Percentiles rank a stretch among this genome's conserved stretches.
Evolutionary conservation across 2,329 filamentous ascomycete species (phyloP).

Genomic region (Xylaria sp.): DNA sequence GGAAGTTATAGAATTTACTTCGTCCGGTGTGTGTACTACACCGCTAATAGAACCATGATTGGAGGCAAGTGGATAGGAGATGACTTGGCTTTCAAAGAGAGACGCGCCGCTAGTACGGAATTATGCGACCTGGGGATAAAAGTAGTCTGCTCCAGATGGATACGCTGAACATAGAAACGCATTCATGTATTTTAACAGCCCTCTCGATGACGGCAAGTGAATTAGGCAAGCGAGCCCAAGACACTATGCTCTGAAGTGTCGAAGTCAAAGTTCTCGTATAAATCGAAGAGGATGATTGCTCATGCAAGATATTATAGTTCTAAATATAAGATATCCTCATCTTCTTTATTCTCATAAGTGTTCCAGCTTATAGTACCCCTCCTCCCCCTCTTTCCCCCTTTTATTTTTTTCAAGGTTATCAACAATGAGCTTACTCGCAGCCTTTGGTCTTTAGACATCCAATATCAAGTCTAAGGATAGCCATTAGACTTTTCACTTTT

Average conservation of each 20-base stretch:
- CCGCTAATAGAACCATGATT: slow-evolving; percentile 31
- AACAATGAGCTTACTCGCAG: neutral
- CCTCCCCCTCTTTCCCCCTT: too few relatives aligned
- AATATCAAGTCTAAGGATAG: too few relatives aligned
- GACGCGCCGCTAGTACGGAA: slow-evolving; percentile 14
- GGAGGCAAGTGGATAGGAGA: slow-evolving; percentile 31
- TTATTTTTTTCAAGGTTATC: neutral
- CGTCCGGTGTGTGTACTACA: slow-evolving; percentile 45
- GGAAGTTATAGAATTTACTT: slow-evolving; percentile 35
- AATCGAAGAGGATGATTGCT: slow-evolving; percentile 23
- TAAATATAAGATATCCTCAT: slow-evolving; percentile 12
- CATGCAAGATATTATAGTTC: slow-evolving; percentile 12
- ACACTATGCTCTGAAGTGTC: slow-evolving; percentile 5
- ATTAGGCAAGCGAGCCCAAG: slow-evolving; percentile 3
- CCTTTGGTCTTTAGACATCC: too few relatives aligned
- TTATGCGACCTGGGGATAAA: slow-evolving; percentile 17
- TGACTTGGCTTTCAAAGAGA: slow-evolving; percentile 28
- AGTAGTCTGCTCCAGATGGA: slow-evolving; percentile 22
- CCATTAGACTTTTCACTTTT: neutral
- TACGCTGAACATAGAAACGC: slow-evolving; percentile 28
- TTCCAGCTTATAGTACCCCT: too few relatives aligned
- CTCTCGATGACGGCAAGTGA: slow-evolving; percentile 16
- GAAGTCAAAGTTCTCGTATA: slow-evolving; percentile 19
- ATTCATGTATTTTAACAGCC: slow-evolving; percentile 36
- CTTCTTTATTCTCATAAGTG: neutral